A percentile compares a stretch with the other conserved stretches of the same genome.
Evolutionary conservation across 768 basidiomycete genomes (phyloP).

Genomic region (Saitozyma sp.): DNA sequence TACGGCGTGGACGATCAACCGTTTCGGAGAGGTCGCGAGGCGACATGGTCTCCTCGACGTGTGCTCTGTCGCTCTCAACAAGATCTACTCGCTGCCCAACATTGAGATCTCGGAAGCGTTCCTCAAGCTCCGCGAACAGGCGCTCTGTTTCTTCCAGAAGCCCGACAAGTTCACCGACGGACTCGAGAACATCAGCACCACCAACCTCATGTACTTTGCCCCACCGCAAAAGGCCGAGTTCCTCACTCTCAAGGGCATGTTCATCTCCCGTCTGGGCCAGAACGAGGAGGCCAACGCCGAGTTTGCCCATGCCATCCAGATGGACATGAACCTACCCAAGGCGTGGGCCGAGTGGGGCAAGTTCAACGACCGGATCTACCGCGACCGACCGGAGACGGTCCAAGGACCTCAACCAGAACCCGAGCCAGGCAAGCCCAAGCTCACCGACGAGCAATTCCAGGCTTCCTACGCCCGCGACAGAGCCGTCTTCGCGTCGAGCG

Average conservation of each 20-base stretch:
- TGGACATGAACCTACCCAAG: constrained; percentile 91
- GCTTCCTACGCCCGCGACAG: constrained; percentile 39
- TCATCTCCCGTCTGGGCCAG: constrained; percentile 81
- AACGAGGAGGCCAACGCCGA: constrained; percentile 86
- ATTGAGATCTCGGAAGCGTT: constrained; percentile 99
- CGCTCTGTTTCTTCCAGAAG: constrained; percentile 95
- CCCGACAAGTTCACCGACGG: constrained; percentile 90
- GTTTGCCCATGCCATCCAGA: constrained; percentile 92
- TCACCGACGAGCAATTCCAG: constrained; percentile 44
- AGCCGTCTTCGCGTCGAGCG: constrained; percentile 71
- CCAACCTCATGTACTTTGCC: constrained; percentile 97
- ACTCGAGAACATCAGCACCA: constrained; percentile 98
- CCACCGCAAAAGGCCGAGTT: constrained; percentile 94
- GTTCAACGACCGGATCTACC: constrained; percentile 90
- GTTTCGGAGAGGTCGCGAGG: constrained; percentile 96
- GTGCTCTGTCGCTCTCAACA: constrained; percentile 88
- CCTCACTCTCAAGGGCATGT: constrained; percentile 98
- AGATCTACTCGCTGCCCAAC: constrained; percentile 97
- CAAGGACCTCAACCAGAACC: constrained; percentile 42
- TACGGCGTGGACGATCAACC: constrained; percentile 99
- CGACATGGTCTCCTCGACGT: constrained; percentile 96
- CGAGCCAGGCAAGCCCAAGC: constrained; percentile 42
- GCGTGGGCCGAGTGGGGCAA: constrained; percentile 99
- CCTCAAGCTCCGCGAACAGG: constrained; percentile 96
- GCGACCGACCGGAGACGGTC: constrained; percentile 64